Evolutionary conservation across 139 green algal species (phyloP), one percentile per base, ranked within the genome.

Genomic region (Picochlorum sp.): DNA sequence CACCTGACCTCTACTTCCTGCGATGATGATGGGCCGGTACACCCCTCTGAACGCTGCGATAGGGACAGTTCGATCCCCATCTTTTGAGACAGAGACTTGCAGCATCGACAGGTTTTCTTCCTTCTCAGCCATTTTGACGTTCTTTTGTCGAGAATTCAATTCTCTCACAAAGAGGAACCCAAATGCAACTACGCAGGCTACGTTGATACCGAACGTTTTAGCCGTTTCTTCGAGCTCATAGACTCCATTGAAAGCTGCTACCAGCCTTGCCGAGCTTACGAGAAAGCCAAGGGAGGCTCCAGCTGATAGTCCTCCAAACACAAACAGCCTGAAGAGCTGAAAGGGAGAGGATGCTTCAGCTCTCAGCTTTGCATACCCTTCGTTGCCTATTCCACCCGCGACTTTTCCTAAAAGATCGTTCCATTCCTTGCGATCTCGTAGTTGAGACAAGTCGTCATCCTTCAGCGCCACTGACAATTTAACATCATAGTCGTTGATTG

Each of bases 391-490:
- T 6, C 76, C 79, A 20, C 87, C 65, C 54, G 54, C 45, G 11
- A 87, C 62, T 9, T 70, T 62, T 0, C 68, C 62, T 31, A 91
- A 61, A 6, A 77, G 77, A 49, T 90, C 86, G 5, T 85, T 57
- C 89, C 89, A 97, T 74, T 97, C 89, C 0, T 83, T 75, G 16
- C 84, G 75, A 47, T 93, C 87, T 2, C 92, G 76, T 72, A 96
- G 72, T 58, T 76, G 63, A 14, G 34, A 52, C 59, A 96, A 65
- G 61, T 96, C 89, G n/a, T 74, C 65, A 56, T 96, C 89, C 63
- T 88, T 76, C 0, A 92, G 56, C 1, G 89, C 85, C 18, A 96
- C 88, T 2, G 34, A 63, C 4, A 96, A 78, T 63, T 90, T 89
- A 4, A 97, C 75, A 9, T 79, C 70, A 70, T 93, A 85, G 1